A percentile compares a stretch with the other conserved stretches of the same genome.
These are phyloP conservation scores for Leccinum imitatum DNA, from an alignment of 768 basidiomycete genomes.

Conservation along the genomic window DNA sequence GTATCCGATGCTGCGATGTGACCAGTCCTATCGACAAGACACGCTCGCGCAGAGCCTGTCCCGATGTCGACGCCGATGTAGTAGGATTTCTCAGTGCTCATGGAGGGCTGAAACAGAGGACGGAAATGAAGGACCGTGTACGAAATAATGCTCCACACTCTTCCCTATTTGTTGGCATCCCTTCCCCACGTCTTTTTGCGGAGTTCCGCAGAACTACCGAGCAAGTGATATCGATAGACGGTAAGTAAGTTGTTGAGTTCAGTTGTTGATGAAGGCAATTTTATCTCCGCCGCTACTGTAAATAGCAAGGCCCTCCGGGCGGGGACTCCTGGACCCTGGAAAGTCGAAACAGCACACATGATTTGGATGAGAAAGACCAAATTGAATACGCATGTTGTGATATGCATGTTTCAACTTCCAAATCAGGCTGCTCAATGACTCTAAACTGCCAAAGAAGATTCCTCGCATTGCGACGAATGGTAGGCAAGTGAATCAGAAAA, in stretches of 20 bases:
- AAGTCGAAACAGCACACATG: too few species aligned
- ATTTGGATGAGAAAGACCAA: too few species aligned
- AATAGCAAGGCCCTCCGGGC: too few species aligned
- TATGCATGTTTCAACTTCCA: too few species aligned
- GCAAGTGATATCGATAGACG: not conserved
- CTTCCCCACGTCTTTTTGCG: not conserved
- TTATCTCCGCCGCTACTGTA: not conserved
- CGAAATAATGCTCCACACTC: slow-evolving; percentile 15
- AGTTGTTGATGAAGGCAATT: not conserved
- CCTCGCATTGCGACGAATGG: too few species aligned
- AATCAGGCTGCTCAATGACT: too few species aligned
- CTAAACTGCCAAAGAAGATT: too few species aligned
- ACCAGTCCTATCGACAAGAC: slow-evolving; percentile 69
- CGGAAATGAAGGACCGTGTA: slow-evolving; percentile 3
- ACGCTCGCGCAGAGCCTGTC: slow-evolving; percentile 90
- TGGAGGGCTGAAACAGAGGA: slow-evolving; percentile 17
- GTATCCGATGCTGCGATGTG: slow-evolving; percentile 75
- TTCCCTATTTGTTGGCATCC: not conserved
- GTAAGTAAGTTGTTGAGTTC: not conserved
- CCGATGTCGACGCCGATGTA: slow-evolving; percentile 86
- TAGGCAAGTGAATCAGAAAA: too few species aligned
- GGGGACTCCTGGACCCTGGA: too few species aligned
- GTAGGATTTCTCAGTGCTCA: slow-evolving; percentile 41
- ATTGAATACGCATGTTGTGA: too few species aligned
- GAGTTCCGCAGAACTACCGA: not conserved